These are phyloP conservation scores for Chaetomium strumarium DNA, from an alignment of 2,329 filamentous ascomycete species.

Conservation along the genomic window DNA sequence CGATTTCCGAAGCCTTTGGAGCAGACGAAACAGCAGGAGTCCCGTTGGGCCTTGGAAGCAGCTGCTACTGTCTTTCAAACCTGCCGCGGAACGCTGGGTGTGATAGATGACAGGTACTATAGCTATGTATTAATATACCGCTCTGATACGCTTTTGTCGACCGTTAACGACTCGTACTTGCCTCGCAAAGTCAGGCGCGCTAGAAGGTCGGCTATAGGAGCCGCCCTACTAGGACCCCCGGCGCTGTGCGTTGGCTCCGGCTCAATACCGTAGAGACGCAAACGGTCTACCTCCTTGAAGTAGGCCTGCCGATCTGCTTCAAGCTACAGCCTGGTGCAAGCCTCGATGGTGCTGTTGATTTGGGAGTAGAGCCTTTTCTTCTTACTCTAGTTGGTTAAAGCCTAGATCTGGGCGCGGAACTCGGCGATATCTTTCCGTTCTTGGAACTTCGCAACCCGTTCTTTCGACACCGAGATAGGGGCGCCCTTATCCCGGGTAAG, in stretches of 20 bases:
- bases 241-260: constrained; percentile 5
- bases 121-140: constrained; percentile 8
- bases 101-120: constrained; percentile 8
- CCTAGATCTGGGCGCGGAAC: constrained; percentile 4
- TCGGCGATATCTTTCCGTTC: constrained; percentile 11
- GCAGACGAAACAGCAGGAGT: constrained; percentile 10
- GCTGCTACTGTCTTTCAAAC: constrained; percentile 2
- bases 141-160: constrained; percentile 7
- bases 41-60: constrained; percentile 3
- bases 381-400: constrained; percentile 6
- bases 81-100: neutral
- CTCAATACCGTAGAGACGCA: constrained; percentile 12
- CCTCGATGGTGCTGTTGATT: constrained; percentile 8
- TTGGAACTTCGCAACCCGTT: constrained; percentile 9
- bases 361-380: constrained; percentile 11
- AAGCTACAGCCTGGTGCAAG: constrained; percentile 11
- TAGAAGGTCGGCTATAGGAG: constrained; percentile 9
- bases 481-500: constrained; percentile 10
- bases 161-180: neutral
- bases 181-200: neutral
- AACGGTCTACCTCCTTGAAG: too few species aligned
- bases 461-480: constrained; percentile 9
- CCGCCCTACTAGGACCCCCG: constrained; percentile 9
- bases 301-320: constrained; percentile 11
- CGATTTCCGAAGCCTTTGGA: constrained; percentile 4